Evolutionary conservation across 2,329 filamentous ascomycete genomes (phyloP).

Genomic region (Ophiostoma sp.): DNA sequence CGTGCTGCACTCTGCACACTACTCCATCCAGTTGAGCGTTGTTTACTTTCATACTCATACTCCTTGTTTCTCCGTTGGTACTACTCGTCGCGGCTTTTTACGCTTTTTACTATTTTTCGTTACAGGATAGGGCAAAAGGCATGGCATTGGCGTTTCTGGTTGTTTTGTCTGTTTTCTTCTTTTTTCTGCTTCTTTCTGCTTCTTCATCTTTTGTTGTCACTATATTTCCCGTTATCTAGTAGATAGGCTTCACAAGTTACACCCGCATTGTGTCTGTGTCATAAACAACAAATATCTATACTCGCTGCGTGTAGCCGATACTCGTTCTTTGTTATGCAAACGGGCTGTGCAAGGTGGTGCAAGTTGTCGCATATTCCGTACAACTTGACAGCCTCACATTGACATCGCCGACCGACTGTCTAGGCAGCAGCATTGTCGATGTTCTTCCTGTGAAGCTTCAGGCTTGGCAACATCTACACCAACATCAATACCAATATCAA

Average conservation of each 20-base stretch:
- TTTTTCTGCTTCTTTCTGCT: background rate
- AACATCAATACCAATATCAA: background rate
- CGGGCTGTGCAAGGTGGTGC: background rate
- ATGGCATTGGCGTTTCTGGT: background rate
- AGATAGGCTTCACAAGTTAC: background rate
- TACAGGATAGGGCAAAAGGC: background rate
- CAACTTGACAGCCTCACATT: background rate
- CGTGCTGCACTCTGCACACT: too few species aligned
- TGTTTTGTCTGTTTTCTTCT: background rate
- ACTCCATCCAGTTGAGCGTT: background rate
- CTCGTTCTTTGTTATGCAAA: background rate
- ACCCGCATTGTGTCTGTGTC: background rate
- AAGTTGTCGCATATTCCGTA: background rate
- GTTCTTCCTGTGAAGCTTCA: background rate
- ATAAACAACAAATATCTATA: slow-evolving; percentile 1
- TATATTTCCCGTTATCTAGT: background rate
- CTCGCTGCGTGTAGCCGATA: background rate
- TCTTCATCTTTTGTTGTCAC: background rate
- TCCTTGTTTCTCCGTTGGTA: background rate
- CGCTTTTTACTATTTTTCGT: slow-evolving; percentile 10
- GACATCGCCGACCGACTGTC: background rate
- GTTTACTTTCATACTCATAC: background rate
- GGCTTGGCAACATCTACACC: too few species aligned
- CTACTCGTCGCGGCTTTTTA: background rate
- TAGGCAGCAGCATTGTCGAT: background rate